Evolutionary conservation across 495 filamentous ascomycete genomes (phyloP).

Genomic region (Neurospora tetraspora): DNA sequence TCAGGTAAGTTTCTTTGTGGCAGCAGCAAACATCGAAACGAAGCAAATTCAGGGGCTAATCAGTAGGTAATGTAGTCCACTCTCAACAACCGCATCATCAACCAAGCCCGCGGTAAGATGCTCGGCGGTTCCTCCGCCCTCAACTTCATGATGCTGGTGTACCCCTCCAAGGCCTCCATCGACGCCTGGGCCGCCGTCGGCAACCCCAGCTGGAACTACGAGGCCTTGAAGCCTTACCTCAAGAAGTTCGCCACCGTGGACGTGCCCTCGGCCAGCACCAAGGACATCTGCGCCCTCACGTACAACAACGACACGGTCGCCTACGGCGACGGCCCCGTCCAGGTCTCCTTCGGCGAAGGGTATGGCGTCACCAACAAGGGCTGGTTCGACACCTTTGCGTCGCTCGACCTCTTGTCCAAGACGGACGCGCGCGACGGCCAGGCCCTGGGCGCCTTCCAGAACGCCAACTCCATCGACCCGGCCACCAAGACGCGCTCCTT

Average conservation of each 20-base stretch:
- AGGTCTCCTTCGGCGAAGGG: conserved; percentile 30
- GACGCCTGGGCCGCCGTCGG: conserved; percentile 46
- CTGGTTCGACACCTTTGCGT: conserved; percentile 27
- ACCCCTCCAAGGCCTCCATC: conserved; percentile 33
- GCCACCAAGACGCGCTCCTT: conserved; percentile 29
- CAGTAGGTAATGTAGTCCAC: conserved; percentile 11
- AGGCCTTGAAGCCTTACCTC: conserved; percentile 38
- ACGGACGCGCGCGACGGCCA: conserved; percentile 30
- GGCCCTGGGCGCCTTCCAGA: conserved; percentile 35
- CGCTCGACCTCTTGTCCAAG: conserved; percentile 21
- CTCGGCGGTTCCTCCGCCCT: conserved; percentile 48
- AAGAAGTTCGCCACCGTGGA: conserved; percentile 31
- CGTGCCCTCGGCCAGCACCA: conserved; percentile 15
- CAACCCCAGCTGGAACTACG: conserved; percentile 44
- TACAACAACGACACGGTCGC: conserved; percentile 26
- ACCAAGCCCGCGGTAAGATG: conserved; percentile 40
- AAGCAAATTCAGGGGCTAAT: conserved; percentile 3
- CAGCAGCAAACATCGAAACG: background rate
- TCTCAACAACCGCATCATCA: conserved; percentile 24
- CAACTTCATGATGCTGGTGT: conserved; percentile 43
- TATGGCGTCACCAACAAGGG: conserved; percentile 24
- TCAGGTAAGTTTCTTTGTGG: conserved; percentile 26
- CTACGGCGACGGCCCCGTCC: conserved; percentile 27
- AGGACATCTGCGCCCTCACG: conserved; percentile 20
- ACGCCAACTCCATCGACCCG: conserved; percentile 33